Evolutionary conservation across 495 filamentous ascomycete genomes (phyloP).

Genomic region (Daldinia concentrica): DNA sequence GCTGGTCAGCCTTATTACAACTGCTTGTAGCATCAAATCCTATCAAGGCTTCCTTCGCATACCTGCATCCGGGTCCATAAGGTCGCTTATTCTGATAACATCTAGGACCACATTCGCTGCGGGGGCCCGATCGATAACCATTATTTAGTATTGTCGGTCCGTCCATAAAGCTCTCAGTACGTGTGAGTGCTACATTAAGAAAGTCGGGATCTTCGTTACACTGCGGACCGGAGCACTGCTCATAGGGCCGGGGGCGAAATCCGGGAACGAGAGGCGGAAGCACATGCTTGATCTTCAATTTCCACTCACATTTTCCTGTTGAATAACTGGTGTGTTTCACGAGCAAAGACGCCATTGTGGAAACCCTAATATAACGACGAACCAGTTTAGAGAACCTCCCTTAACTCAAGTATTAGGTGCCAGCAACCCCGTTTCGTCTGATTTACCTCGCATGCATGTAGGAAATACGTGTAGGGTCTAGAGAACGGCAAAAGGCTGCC

Average conservation of each 20-base stretch:
- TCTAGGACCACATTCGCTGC: constrained; percentile 3
- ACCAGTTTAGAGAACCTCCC: background rate
- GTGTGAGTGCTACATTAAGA: constrained; percentile 9
- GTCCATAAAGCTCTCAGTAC: constrained; percentile 6
- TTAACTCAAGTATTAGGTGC: background rate
- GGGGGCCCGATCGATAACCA: background rate
- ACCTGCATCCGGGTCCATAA: constrained; percentile 5
- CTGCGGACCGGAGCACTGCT: constrained; percentile 11
- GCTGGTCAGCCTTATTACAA: background rate
- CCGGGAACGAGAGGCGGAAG: background rate
- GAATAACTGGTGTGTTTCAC: constrained; percentile 12
- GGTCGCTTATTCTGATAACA: constrained; percentile 1
- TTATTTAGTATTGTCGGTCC: background rate
- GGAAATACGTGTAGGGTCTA: background rate
- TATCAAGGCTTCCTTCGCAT: constrained; percentile 2
- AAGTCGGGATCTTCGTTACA: constrained; percentile 25
- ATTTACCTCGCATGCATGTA: constrained; percentile 17
- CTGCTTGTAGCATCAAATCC: background rate
- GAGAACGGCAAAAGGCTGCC: background rate
- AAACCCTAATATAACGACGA: background rate
- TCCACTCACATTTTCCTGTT: background rate
- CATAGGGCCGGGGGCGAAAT: constrained; percentile 12
- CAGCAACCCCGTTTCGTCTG: background rate
- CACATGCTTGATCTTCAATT: constrained; percentile 14
- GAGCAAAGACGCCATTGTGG: background rate